Percentiles rank a stretch among this genome's conserved stretches.
Evolutionary conservation across 331 rosid genomes (phyloP).

Genomic region (Acacia concinna): DNA sequence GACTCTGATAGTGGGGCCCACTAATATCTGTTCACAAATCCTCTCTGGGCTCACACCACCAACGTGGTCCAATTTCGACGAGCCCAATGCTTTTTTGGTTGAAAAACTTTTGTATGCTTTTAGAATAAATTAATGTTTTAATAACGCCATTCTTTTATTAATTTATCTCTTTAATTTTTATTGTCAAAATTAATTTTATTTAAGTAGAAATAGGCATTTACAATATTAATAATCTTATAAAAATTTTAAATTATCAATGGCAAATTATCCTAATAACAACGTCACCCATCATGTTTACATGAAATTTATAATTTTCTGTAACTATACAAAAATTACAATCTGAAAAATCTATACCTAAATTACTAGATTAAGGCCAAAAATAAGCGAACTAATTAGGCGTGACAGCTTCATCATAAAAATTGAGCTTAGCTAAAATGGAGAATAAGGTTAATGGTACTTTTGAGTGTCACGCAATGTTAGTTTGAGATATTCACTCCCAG

Average conservation of each 20-base stretch:
- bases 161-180: background rate
- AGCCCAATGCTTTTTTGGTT: background rate
- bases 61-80: background rate
- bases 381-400: background rate
- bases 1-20: background rate
- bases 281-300: too few relatives aligned
- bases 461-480: background rate
- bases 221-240: too few relatives aligned
- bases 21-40: background rate
- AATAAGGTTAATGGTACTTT: background rate
- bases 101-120: background rate
- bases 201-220: background rate
- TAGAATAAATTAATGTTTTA: background rate
- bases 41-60: background rate
- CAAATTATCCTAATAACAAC: too few relatives aligned
- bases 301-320: background rate
- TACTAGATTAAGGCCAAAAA: background rate
- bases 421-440: background rate
- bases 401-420: background rate
- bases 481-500: slow-evolving; percentile 43
- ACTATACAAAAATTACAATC: background rate
- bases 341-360: background rate
- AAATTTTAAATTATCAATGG: too few relatives aligned
- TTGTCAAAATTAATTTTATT: background rate
- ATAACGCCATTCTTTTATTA: background rate